phyloP scores from a whole-genome alignment of 208 protist genomes.

The Leishmania tropica region DNA sequence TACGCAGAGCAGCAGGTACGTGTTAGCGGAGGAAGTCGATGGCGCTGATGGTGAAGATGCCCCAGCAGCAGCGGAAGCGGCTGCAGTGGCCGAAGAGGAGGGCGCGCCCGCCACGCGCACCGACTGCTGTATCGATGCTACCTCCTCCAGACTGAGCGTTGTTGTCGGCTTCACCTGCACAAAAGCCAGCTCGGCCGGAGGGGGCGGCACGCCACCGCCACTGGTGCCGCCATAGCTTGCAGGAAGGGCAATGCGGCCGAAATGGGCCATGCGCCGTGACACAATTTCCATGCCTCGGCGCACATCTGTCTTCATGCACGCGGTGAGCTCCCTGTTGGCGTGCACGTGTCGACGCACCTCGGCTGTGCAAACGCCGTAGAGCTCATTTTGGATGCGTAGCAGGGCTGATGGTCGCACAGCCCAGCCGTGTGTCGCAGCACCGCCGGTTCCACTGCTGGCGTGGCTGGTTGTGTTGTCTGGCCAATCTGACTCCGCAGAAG shows the following conservation, averaged over 20 bases:
- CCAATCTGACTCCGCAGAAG: neutral
- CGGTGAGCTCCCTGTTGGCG: slow-evolving; percentile 39
- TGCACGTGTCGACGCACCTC: slow-evolving; percentile 71
- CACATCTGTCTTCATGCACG: slow-evolving; percentile 79
- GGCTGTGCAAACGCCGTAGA: slow-evolving; percentile 80
- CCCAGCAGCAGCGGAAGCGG: neutral
- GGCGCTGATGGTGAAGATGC: neutral
- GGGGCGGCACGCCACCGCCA: slow-evolving; percentile 33
- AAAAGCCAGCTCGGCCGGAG: slow-evolving; percentile 41
- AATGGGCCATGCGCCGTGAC: slow-evolving; percentile 28
- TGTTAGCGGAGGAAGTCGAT: neutral
- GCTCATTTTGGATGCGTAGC: slow-evolving; percentile 93
- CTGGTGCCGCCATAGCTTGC: slow-evolving; percentile 21
- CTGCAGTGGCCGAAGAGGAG: neutral
- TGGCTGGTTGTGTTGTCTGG: neutral
- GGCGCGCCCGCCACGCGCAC: slow-evolving; percentile 17
- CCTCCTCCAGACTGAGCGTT: slow-evolving; percentile 31
- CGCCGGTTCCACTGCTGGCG: slow-evolving; percentile 44
- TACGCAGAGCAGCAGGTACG: slow-evolving; percentile 51
- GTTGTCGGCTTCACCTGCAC: slow-evolving; percentile 27
- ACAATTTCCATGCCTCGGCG: slow-evolving; percentile 29
- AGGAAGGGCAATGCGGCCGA: slow-evolving; percentile 22
- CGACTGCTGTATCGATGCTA: slow-evolving; percentile 38
- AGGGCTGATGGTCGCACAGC: slow-evolving; percentile 90
- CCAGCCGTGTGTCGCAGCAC: slow-evolving; percentile 94